Evolutionary conservation across 1,139 yeast genomes (phyloP), one percentile per base, ranked within the genome.

Genomic region (Blastobotrys serpentis): DNA sequence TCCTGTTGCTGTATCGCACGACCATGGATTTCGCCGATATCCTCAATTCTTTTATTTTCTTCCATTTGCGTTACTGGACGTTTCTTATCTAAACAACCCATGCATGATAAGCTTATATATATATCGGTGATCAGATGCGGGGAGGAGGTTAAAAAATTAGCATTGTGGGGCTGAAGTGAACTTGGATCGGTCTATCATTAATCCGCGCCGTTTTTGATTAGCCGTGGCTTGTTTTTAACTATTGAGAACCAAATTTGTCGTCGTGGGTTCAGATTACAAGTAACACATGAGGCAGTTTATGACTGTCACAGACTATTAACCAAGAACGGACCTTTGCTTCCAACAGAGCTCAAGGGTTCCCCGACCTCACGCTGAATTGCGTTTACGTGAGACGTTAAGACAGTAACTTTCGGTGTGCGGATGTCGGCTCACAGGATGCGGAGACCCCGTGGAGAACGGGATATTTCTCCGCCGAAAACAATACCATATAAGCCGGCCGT

Each of bases 1-100:
- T 46, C 49, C 25, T 46, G 49, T 22, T 46, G 49, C 30, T 46
- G 49, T 16, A 46, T 46, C 10, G 49, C 49, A 6, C 49, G 37
- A 11, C 50, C 50, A 18, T 47, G 50, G 26, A 47, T 47, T 21
- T 47, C 50, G 11, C 37, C 30, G 16, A 37, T 45, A 19, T 26
- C 46, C 19, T 43, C 33, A 26, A 40, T 36, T 21, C 3, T 14
- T 33, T 16, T 19, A 7, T 36, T 23, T 18, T 36, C 14, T 4
- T 17, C 40, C 10, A 10, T 11, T 11, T 29, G 7, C 7, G 4
- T 11, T 14, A 29, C n/a, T 29, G 7, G 26, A 6, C 8, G 10
- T 23, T 6, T 6, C 26, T 23, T 23, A 23, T 23, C 10, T 6
- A 23, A 10, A 6, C 10, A 6, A 6, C 8, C 26, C n/a, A n/a